Evolutionary conservation across 140 eudicot genomes (phyloP), one percentile per base, ranked within the genome.

Genomic region (Cichorium intybus): DNA sequence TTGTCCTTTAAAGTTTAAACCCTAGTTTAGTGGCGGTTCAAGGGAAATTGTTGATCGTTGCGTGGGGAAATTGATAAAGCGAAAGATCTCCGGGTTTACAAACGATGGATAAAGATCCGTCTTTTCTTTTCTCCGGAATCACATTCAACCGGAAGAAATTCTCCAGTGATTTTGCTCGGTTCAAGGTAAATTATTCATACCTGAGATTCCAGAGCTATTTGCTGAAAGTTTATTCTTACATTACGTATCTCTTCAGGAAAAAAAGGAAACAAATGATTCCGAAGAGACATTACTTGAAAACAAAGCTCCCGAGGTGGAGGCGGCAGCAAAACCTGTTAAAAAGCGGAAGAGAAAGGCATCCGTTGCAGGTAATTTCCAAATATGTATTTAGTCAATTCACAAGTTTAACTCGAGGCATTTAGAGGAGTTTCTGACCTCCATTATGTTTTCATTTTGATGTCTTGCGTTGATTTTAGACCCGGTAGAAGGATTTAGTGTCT

Each of bases 401-500:
- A 24, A 39, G 39, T 48, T 17, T 56, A 16, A 45, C 17, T 9
- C 5, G 31, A 35, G 45, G 54, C n/a, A 17, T 37, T 8, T 64
- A 55, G 16, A 35, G 53, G 18, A 37, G 3, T 21, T 69, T 62
- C 24, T 12, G 23, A 28, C 41, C 16, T 62, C 9, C 64, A 22
- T 21, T 0, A 18, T 37, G 24, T 34, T 21, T 29, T 53, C 20
- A 23, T 21, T 43, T 72, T 64, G 52, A 24, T 83, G 21, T 6
- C 29, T 53, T 75, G 54, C 11, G 16, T 73, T 71, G 64, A 66
- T 56, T 70, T 29, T 61, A 80, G 88, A 74, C 24, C 71, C 85
- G 12, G 97, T 87, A 7, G 85, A 87, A 77, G 96, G 97, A 52
- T 87, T 91, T 67, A 83, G 15, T 66, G 89, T 91, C 9, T 91